Conservation (phyloP, 495 filamentous ascomycete species). For the Hypoxylon lenormandii region DNA sequence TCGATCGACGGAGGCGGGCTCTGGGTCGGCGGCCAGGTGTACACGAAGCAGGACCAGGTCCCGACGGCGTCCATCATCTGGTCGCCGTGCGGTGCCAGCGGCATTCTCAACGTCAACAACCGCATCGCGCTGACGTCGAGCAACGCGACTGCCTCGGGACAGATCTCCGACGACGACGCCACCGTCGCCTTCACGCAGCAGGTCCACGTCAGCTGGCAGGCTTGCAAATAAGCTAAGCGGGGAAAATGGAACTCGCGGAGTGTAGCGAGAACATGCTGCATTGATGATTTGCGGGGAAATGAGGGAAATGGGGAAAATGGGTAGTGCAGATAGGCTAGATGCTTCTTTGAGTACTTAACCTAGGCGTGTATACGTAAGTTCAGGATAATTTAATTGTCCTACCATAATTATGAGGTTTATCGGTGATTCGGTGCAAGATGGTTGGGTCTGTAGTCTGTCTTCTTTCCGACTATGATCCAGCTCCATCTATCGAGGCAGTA, state of each 20-base stretch:
- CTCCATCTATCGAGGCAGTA: too few relatives aligned
- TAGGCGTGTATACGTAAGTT: neutral
- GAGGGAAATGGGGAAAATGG: too few relatives aligned
- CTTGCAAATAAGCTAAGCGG: constrained; percentile 51
- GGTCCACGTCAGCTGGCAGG: constrained; percentile 64
- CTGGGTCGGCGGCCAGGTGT: constrained; percentile 64
- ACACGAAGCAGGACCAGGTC: constrained; percentile 68
- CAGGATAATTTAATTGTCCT: constrained; percentile 18
- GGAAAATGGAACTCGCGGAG: neutral
- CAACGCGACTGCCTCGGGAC: constrained; percentile 59
- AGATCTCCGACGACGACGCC: constrained; percentile 68
- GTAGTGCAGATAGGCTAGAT: neutral
- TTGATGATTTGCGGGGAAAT: neutral
- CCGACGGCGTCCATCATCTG: constrained; percentile 67
- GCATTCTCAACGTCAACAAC: constrained; percentile 72
- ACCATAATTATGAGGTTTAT: neutral
- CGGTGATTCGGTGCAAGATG: too few relatives aligned
- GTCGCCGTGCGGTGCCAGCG: constrained; percentile 67
- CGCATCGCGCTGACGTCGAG: constrained; percentile 64
- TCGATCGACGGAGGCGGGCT: constrained; percentile 61
- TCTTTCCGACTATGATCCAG: too few relatives aligned
- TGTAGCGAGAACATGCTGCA: neutral
- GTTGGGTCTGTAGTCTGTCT: too few relatives aligned
- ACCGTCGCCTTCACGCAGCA: constrained; percentile 68
- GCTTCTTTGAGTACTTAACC: too few relatives aligned